Conservation (phyloP, 2,329 filamentous ascomycete genomes). For the Neofusicoccum cordaticola region DNA sequence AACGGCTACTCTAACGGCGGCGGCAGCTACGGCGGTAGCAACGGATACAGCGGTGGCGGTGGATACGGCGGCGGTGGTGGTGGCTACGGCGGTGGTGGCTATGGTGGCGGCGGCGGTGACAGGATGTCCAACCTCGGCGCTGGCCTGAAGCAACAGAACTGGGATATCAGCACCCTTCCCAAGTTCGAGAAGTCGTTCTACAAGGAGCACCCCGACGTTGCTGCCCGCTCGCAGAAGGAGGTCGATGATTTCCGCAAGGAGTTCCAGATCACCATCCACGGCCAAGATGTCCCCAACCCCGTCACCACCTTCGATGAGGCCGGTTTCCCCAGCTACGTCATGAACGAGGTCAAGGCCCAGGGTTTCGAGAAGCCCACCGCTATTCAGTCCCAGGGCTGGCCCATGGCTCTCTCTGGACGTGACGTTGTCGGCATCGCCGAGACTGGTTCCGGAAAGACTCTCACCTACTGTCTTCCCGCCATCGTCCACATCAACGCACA, state of each 20-base stretch:
- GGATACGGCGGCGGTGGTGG: slow-evolving; percentile 26
- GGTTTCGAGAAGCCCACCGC: slow-evolving; percentile 91
- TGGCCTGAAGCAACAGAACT: slow-evolving; percentile 81
- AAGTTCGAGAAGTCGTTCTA: slow-evolving; percentile 99
- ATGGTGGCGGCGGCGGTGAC: slow-evolving; percentile 63
- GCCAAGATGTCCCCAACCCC: slow-evolving; percentile 80
- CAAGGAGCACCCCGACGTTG: slow-evolving; percentile 85
- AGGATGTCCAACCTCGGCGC: slow-evolving; percentile 90
- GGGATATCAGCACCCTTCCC: slow-evolving; percentile 76
- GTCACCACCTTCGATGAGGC: slow-evolving; percentile 98
- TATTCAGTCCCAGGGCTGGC: slow-evolving; percentile 98
- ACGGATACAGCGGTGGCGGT: slow-evolving; percentile 25
- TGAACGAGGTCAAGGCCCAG: slow-evolving; percentile 98
- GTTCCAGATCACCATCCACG: slow-evolving; percentile 79
- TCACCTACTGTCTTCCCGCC: slow-evolving; percentile 95
- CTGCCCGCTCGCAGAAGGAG: slow-evolving; percentile 70
- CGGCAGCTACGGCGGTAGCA: slow-evolving; percentile 24
- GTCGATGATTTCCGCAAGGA: slow-evolving; percentile 85
- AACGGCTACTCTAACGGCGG: slow-evolving; percentile 25
- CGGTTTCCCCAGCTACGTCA: slow-evolving; percentile 93
- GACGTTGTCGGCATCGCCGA: slow-evolving; percentile 99
- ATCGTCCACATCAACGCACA: slow-evolving; percentile 99
- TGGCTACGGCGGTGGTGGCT: slow-evolving; percentile 28
- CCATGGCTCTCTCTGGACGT: slow-evolving; percentile 96
- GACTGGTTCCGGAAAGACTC: slow-evolving; percentile 97